phyloP scores from a whole-genome alignment of 2,329 filamentous ascomycete species.

The Lachnellula subtilissima region DNA sequence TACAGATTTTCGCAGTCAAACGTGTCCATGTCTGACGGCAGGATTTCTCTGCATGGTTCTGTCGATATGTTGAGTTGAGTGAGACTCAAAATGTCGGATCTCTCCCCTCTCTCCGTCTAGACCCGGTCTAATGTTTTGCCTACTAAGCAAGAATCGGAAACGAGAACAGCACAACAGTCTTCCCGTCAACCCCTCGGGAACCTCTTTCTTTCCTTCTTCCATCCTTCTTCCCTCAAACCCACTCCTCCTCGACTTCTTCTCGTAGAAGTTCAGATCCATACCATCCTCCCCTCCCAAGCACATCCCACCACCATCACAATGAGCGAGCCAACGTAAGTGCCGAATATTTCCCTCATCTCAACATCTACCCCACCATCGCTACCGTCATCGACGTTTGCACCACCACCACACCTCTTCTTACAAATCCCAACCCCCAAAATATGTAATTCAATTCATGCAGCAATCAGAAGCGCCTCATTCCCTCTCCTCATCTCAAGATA shows the following conservation, averaged over 20 bases:
- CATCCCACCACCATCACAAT: constrained; percentile 19
- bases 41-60: too few species aligned
- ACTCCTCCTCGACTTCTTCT: background rate
- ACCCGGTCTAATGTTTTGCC: background rate
- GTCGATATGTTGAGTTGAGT: background rate
- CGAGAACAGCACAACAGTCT: background rate
- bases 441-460: background rate
- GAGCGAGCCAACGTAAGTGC: constrained; percentile 55
- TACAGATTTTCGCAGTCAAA: too few species aligned
- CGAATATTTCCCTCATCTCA: constrained; percentile 26
- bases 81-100: background rate
- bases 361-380: constrained; percentile 24
- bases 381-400: constrained; percentile 2
- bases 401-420: too few species aligned
- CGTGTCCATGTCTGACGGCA: too few species aligned
- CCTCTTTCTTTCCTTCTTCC: constrained; percentile 3
- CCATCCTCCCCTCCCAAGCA: background rate
- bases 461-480: constrained; percentile 17
- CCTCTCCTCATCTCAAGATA: background rate
- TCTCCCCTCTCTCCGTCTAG: background rate
- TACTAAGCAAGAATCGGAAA: constrained; percentile 1
- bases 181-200: constrained; percentile 2
- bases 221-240: background rate
- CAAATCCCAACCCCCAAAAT: background rate
- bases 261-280: background rate